Conservation (phyloP, 306 rosid genomes). For the Cucumis hystrix region DNA sequence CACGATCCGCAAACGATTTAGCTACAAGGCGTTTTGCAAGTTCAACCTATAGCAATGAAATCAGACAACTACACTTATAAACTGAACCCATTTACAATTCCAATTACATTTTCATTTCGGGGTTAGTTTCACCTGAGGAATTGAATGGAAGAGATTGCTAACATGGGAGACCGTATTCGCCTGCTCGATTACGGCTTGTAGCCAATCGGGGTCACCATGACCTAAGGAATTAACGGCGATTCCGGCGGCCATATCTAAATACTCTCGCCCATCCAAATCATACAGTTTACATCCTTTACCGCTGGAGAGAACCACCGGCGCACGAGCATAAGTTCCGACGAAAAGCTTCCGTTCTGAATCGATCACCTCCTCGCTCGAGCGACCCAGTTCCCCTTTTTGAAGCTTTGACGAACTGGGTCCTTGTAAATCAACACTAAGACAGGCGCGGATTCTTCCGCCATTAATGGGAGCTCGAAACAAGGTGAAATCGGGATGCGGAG, state of each 20-base stretch:
- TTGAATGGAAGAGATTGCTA: conserved; percentile 61
- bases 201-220: conserved; percentile 69
- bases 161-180: conserved; percentile 59
- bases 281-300: conserved; percentile 70
- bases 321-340: conserved; percentile 75
- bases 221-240: conserved; percentile 86
- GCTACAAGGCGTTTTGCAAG: conserved; percentile 67
- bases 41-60: conserved; percentile 51
- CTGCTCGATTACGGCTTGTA: conserved; percentile 58
- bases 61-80: neutral
- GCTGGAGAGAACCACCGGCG: conserved; percentile 53
- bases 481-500: neutral
- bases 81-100: neutral
- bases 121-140: conserved; percentile 55
- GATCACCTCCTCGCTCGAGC: conserved; percentile 33
- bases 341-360: conserved; percentile 47
- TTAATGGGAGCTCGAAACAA: neutral
- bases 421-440: neutral
- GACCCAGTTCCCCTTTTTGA: neutral
- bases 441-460: neutral
- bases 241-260: conserved; percentile 59
- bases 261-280: conserved; percentile 70
- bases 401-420: neutral
- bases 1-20: conserved; percentile 78
- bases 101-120: neutral